phyloP scores from a whole-genome alignment of 345 rosid species.

The Syzygium aromaticum region DNA sequence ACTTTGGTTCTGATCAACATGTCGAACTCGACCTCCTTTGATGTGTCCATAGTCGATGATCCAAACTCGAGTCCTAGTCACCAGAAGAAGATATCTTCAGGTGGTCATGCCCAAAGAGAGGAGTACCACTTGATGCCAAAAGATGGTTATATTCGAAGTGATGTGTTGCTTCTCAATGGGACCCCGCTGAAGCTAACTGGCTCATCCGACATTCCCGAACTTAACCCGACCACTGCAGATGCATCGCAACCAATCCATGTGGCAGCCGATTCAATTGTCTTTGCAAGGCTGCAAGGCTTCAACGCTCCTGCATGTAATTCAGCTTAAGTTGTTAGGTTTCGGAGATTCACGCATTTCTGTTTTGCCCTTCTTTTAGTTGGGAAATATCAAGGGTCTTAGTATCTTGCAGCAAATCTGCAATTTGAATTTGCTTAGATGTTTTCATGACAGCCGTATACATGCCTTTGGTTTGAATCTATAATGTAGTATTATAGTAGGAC shows the following conservation, averaged over 20 bases:
- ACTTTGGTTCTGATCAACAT: conserved; percentile 38
- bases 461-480: not conserved
- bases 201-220: conserved; percentile 25
- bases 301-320: conserved; percentile 49
- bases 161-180: conserved; percentile 42
- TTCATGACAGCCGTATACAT: not conserved
- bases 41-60: conserved; percentile 23
- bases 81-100: not conserved
- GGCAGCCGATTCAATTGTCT: conserved; percentile 32
- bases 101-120: conserved; percentile 15
- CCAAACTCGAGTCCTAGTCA: conserved; percentile 7
- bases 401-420: not conserved
- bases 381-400: not conserved
- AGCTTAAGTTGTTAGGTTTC: not conserved
- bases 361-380: not conserved
- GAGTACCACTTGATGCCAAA: conserved; percentile 57
- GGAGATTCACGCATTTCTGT: not conserved
- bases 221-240: conserved; percentile 32
- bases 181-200: conserved; percentile 31
- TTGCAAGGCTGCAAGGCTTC: conserved; percentile 27
- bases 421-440: not conserved
- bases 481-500: not conserved
- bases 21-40: conserved; percentile 28
- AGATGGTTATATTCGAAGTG: conserved; percentile 50
- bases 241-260: conserved; percentile 19